These are phyloP conservation scores for Melaleuca quinquenervia DNA, from an alignment of 345 rosid genomes.

Conservation along the genomic window DNA sequence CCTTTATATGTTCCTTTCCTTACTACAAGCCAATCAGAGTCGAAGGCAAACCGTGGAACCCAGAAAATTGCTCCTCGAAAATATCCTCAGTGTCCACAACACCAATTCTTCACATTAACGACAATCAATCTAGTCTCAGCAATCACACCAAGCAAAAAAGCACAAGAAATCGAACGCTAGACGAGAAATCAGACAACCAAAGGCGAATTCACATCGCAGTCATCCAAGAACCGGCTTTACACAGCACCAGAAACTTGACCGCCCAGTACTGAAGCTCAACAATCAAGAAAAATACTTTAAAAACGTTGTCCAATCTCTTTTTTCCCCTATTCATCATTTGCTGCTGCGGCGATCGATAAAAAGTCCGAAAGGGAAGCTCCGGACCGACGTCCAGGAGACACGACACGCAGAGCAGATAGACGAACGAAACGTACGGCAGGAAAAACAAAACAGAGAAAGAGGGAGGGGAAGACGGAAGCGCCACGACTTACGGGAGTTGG, in stretches of 20 bases:
- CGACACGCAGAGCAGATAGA: not conserved
- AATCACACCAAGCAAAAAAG: not conserved
- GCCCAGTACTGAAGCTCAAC: not conserved
- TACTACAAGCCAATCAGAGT: not conserved
- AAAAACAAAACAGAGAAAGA: not conserved
- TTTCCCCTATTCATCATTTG: not conserved
- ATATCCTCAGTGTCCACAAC: not conserved
- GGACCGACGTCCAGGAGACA: not conserved
- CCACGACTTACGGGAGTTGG: slow-evolving; percentile 58
- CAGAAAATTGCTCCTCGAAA: not conserved
- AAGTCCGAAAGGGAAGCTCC: not conserved
- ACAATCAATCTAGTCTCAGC: not conserved
- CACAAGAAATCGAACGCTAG: not conserved
- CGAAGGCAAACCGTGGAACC: not conserved
- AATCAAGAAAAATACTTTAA: not conserved
- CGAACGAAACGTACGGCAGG: not conserved
- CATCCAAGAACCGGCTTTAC: too few relatives aligned
- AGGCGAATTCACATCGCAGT: not conserved
- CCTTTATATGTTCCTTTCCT: not conserved
- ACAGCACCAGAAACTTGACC: not conserved
- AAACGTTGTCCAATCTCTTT: not conserved
- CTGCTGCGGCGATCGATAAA: not conserved
- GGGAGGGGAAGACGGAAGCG: not conserved
- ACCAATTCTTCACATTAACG: not conserved
- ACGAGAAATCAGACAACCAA: not conserved